These are phyloP conservation scores for Lanmaoa pseudosensibilis DNA, from an alignment of 768 basidiomycete genomes.

Conservation along the genomic window DNA sequence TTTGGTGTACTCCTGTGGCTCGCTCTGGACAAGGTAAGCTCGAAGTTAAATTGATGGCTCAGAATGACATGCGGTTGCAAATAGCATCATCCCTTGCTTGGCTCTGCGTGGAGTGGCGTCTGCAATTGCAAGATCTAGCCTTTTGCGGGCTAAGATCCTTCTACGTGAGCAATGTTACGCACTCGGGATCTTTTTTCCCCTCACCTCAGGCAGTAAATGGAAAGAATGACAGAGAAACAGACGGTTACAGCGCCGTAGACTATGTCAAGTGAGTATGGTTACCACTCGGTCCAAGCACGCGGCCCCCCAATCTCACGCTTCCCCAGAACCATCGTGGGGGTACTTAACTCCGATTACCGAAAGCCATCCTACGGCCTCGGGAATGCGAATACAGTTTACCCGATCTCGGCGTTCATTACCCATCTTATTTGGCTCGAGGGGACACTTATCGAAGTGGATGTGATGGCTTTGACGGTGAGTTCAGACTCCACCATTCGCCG, in stretches of 20 bases:
- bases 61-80: slow-evolving; percentile 3
- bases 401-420: slow-evolving; percentile 78
- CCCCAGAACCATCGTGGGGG: slow-evolving; percentile 62
- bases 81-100: slow-evolving; percentile 87
- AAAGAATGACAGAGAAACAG: slow-evolving; percentile 87
- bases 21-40: slow-evolving; percentile 85
- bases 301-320: slow-evolving; percentile 8
- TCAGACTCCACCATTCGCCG: not conserved
- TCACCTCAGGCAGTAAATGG: slow-evolving; percentile 66
- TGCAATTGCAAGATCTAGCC: slow-evolving; percentile 71
- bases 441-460: slow-evolving; percentile 62
- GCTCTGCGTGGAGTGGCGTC: slow-evolving; percentile 78
- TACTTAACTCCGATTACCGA: slow-evolving; percentile 64
- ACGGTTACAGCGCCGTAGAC: slow-evolving; percentile 78
- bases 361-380: slow-evolving; percentile 52
- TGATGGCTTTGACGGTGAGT: slow-evolving; percentile 58
- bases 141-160: slow-evolving; percentile 78
- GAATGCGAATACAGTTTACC: slow-evolving; percentile 62
- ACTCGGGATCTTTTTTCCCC: not conserved
- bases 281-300: slow-evolving; percentile 3
- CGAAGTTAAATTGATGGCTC: slow-evolving; percentile 3
- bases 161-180: slow-evolving; percentile 55
- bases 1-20: slow-evolving; percentile 90
- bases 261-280: slow-evolving; percentile 63
- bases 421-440: slow-evolving; percentile 79